Evolutionary conservation across 495 filamentous ascomycete species (phyloP), one percentile per base, ranked within the genome.

Genomic region (Thermothielavioides terrestris): DNA sequence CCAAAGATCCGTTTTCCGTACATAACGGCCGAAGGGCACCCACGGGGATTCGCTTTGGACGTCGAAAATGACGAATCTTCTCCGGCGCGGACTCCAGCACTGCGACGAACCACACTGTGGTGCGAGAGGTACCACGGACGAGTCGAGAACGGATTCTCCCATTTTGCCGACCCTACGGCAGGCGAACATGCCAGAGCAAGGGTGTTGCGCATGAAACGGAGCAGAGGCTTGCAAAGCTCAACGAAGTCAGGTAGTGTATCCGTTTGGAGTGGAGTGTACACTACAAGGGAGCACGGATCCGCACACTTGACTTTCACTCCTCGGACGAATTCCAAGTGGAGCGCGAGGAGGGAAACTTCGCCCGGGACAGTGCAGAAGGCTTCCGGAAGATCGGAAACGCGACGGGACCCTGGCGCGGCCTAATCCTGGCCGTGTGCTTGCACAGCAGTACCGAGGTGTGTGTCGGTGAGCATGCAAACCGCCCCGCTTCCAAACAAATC

Each of bases 121-220:
- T n/a, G n/a, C n/a, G n/a, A n/a, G n/a, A n/a, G n/a, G n/a, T n/a
- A n/a, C n/a, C n/a, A n/a, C n/a, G n/a, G n/a, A n/a, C n/a, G n/a
- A n/a, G n/a, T n/a, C n/a, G n/a, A 15, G 12, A 7, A 4, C 17
- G 10, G 9, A 15, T 28, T 37, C 43, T 52, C 40, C 35, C 46
- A 58, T 61, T 63, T 66, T 63, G 52, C 63, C 63, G 57, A 54
- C 54, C 56, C 56, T 58, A 55, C 56, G 50, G 55, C 55, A 49
- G 44, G 42, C 50, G 53, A 55, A 61, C 60, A 63, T 63, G 62
- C 57, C 57, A 53, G 9, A 45, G 39, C 57, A 59, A 53, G 60
- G 62, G 58, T 58, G 10, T 46, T 37, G 35, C 46, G 28, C 50
- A 30, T 50, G 46, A 56, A 58, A 56, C 59, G 34, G 49, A 61